phyloP scores from a whole-genome alignment of 2,329 filamentous ascomycete genomes.

The Cladosporium sp. region DNA sequence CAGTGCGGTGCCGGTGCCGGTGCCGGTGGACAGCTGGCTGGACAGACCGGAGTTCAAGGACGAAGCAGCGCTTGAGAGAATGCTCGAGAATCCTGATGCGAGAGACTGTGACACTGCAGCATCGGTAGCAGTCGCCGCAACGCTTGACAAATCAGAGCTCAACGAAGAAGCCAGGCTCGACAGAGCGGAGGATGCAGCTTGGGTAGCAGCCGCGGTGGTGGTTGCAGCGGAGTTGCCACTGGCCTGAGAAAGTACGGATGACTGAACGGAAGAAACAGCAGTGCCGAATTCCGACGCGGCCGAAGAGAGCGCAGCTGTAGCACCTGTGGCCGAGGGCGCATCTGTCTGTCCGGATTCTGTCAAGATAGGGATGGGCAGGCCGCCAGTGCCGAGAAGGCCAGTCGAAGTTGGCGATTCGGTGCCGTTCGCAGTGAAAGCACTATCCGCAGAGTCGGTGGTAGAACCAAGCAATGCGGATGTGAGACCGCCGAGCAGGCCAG shows the following conservation, averaged over 20 bases:
- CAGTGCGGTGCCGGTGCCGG: background rate
- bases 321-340: background rate
- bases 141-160: conserved; percentile 25
- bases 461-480: background rate
- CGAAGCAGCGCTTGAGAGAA: conserved; percentile 28
- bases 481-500: background rate
- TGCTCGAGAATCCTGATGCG: conserved; percentile 27
- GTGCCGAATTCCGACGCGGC: conserved; percentile 20
- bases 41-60: conserved; percentile 23
- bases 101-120: conserved; percentile 23
- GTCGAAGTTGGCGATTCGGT: conserved; percentile 5
- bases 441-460: background rate
- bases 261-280: conserved; percentile 12
- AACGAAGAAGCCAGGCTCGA: conserved; percentile 28
- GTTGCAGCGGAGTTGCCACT: conserved; percentile 13
- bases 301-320: conserved; percentile 19
- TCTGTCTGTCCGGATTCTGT: background rate
- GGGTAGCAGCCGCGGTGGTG: conserved; percentile 15
- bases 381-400: conserved; percentile 1
- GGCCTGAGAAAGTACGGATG: conserved; percentile 19
- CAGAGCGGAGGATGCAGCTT: conserved; percentile 22
- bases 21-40: conserved; percentile 1
- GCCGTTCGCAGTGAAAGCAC: background rate
- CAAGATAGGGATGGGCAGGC: conserved; percentile 1
- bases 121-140: conserved; percentile 27